A percentile compares a stretch with the other conserved stretches of the same genome.
Conservation (phyloP, 2,329 filamentous ascomycete genomes). For the Cercospora zeina region DNA sequence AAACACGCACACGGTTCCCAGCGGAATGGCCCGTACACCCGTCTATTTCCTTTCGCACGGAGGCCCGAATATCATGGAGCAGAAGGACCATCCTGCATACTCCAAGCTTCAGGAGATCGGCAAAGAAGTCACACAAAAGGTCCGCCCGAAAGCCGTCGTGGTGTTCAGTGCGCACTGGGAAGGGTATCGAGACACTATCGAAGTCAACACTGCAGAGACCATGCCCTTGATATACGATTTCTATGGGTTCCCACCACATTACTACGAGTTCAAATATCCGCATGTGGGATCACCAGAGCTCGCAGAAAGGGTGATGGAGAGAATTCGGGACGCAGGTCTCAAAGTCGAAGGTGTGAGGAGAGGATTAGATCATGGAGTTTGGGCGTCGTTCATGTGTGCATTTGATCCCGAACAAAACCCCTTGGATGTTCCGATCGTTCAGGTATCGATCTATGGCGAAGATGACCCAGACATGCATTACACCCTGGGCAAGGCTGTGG, state of each 20-base stretch:
- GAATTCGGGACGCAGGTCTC: slow-evolving; percentile 61
- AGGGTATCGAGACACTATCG: slow-evolving; percentile 55
- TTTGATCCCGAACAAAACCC: slow-evolving; percentile 44
- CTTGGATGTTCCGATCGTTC: slow-evolving; percentile 61
- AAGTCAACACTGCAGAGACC: slow-evolving; percentile 66
- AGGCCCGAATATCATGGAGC: slow-evolving; percentile 64
- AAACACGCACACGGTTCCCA: neutral
- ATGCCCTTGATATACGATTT: slow-evolving; percentile 72
- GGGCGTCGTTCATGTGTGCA: slow-evolving; percentile 66
- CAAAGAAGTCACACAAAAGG: slow-evolving; percentile 66
- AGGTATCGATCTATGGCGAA: slow-evolving; percentile 67
- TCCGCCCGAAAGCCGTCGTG: slow-evolving; percentile 70
- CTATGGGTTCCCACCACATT: slow-evolving; percentile 69
- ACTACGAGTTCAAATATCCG: slow-evolving; percentile 67
- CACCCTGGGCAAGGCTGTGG: slow-evolving; percentile 65
- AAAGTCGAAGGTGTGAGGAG: slow-evolving; percentile 60
- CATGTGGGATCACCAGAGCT: slow-evolving; percentile 62
- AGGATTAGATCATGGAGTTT: slow-evolving; percentile 75
- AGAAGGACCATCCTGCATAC: slow-evolving; percentile 68
- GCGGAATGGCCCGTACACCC: slow-evolving; percentile 43
- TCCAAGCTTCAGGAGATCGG: slow-evolving; percentile 64
- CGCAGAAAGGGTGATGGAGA: slow-evolving; percentile 58
- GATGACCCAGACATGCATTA: slow-evolving; percentile 68
- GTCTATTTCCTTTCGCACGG: slow-evolving; percentile 54
- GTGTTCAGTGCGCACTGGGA: slow-evolving; percentile 81